Base-by-base conservation (phyloP, 768 basidiomycete species). In the Kondoa subrosea region DNA sequence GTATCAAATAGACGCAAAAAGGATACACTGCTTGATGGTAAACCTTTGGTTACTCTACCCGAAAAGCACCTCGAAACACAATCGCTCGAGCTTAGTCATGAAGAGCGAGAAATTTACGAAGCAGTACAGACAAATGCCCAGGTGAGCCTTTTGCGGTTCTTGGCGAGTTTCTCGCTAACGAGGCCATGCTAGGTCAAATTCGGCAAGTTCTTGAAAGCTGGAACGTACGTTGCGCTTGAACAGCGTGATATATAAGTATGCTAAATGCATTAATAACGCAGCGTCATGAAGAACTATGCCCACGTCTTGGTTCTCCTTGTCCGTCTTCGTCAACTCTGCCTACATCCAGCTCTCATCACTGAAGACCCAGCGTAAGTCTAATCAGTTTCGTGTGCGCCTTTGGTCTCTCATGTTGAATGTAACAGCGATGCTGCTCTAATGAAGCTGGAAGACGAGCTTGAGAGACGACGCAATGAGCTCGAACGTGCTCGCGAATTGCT, bases 251-350 rank as follows among this genome's bases (percentile, higher is more conserved):
- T 56, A 26, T 31, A 14, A 12, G 25, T 60, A 25, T 60, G 25
- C 58, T 60, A 31, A 12, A 26, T 4, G 58, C 15, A 56, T 56
- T 56, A 25, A 25, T 56, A 25, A 25, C 56, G 25, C n/a, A 31
- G 8, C 14, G 30, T 31, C 29, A 60, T 60, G 58, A 60, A 25
- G n/a, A 31, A 60, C 30, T 26, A 26, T 60, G 58, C 58, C 58
- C 58, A 60, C 30, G 58, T 60, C 58, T 31, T 60, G 58, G 25
- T 60, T 4, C 30, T 60, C 25, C 58, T 60, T 4, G 12, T 60
- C 14, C 58, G 58, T 27, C 25, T 60, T 12, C 4, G 58, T 8
- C 58, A 60, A 31, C 14, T 60, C 25, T 60, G 58, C 58, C 4
- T 4, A 4, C 58, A 60, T 25, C 58, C 58, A 12, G 58, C 58